A percentile compares a stretch with the other conserved stretches of the same genome.
Conservation (phyloP, 768 basidiomycete species). For the Collybia nuda region DNA sequence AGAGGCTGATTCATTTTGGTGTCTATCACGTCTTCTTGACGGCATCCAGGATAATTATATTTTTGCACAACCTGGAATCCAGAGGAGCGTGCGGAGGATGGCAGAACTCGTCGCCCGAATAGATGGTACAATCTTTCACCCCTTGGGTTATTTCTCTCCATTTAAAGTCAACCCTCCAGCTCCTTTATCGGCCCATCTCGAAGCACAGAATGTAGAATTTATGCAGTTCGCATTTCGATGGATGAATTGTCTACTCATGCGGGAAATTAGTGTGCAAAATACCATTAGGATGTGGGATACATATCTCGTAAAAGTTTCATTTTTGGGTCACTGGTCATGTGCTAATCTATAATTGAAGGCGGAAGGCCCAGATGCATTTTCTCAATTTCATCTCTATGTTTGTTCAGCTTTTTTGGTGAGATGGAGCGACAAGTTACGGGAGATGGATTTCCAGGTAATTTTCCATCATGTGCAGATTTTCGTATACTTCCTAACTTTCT, state of each 20-base stretch:
- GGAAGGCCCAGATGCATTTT: constrained; percentile 97
- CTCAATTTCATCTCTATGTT: constrained; percentile 97
- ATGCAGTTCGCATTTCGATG: constrained; percentile 99
- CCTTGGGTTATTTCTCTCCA: not conserved
- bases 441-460: constrained; percentile 97
- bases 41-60: constrained; percentile 99
- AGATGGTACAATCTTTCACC: constrained; percentile 54
- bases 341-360: constrained; percentile 52
- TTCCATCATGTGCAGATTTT: constrained; percentile 3
- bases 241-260: constrained; percentile 99
- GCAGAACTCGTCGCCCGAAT: constrained; percentile 89
- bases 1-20: constrained; percentile 99
- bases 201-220: constrained; percentile 92
- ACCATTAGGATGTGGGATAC: constrained; percentile 99
- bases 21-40: constrained; percentile 89
- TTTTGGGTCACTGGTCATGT: constrained; percentile 1
- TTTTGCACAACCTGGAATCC: constrained; percentile 94
- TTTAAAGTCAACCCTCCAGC: constrained; percentile 40
- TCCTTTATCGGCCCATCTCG: constrained; percentile 84
- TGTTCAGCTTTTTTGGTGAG: constrained; percentile 96
- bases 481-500: constrained; percentile 3
- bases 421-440: constrained; percentile 90
- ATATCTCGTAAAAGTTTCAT: constrained; percentile 70
- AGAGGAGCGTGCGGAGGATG: constrained; percentile 91
- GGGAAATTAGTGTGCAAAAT: constrained; percentile 95